Conservation (phyloP, 169 alveolate species). For the Cryptosporidium sp. region DNA sequence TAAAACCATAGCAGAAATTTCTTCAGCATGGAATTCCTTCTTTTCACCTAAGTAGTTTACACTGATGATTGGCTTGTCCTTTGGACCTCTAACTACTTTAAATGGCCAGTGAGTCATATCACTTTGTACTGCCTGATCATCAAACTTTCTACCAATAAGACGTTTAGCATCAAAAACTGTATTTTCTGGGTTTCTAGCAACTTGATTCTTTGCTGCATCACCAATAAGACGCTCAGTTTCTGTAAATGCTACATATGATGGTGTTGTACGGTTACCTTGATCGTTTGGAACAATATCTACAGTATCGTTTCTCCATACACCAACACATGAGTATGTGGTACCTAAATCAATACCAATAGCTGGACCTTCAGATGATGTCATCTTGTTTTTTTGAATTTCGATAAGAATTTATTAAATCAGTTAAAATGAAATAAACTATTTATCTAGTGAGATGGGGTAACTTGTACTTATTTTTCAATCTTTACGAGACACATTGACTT, state of each 20-base stretch:
- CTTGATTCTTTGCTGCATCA: slow-evolving; percentile 98
- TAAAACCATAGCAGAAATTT: slow-evolving; percentile 97
- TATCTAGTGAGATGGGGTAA: slow-evolving; percentile 12
- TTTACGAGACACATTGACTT: slow-evolving; percentile 56
- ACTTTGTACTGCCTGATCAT: slow-evolving; percentile 94
- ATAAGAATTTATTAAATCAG: neutral
- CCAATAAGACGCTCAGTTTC: slow-evolving; percentile 96
- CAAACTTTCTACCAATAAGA: slow-evolving; percentile 96
- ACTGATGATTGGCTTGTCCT: slow-evolving; percentile 93
- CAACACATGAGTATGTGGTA: slow-evolving; percentile 98
- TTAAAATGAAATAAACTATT: slow-evolving; percentile 17
- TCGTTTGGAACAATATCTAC: slow-evolving; percentile 97
- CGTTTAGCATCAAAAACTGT: slow-evolving; percentile 99
- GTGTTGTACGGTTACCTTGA: slow-evolving; percentile 97
- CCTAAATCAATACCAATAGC: slow-evolving; percentile 98
- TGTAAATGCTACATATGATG: slow-evolving; percentile 97
- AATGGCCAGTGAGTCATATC: slow-evolving; percentile 97
- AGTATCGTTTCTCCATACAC: slow-evolving; percentile 96
- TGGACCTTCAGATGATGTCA: slow-evolving; percentile 90
- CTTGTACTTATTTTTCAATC: neutral
- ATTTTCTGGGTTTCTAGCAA: slow-evolving; percentile 95
- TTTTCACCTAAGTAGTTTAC: slow-evolving; percentile 91
- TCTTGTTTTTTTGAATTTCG: slow-evolving; percentile 29
- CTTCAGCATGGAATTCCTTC: slow-evolving; percentile 97
- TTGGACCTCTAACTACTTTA: slow-evolving; percentile 92